Base-by-base conservation (phyloP, 352 stramenopile species). In the Globisporangium radiosum region DNA sequence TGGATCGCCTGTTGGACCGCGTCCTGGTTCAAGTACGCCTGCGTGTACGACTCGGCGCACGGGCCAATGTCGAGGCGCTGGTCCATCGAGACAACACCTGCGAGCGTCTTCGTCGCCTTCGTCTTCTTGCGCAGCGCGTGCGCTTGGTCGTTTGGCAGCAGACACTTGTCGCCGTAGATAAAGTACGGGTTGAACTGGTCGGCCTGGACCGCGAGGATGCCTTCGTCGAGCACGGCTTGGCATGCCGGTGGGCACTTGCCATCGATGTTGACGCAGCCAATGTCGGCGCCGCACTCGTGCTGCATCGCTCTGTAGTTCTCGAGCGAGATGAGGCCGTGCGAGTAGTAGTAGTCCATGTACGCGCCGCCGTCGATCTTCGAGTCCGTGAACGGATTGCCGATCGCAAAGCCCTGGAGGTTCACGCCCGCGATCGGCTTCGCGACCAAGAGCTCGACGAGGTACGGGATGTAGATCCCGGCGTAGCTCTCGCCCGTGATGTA, bases 391-490 rank as follows among this genome's bases (percentile, higher is more conserved):
- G 74, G 71, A 56, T 94, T 94, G 13, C 85, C 85, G 47, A 94
- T 90, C 13, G 83, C 81, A 44, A 89, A 84, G 15, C 85, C 85
- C 44, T 78, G 70, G 44, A 94, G 66, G 57, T 89, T 89, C 6
- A 94, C 80, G n/a, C 64, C 72, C 33, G 68, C 43, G 40, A 90
- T 76, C 17, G 81, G 82, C 43, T 75, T 70, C 25, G 78, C 69
- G 7, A 97, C 74, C 37, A 97, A 64, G 19, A 81, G 60, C 49
- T 92, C 65, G 6, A 94, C 81, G 0, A 96, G 66, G 61, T 77
- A 95, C 39, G 89, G 88, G 57, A 97, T 92, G 79, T 97, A 97
- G 70, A 96, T 90, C 0, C 89, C 90, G 3, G 85, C 85, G 65
- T 94, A 94, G 47, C 75, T 89, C 60, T 94, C 85, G 11, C 85